Conservation (phyloP, 495 filamentous ascomycete species). For the Tetracladium setigerum region DNA sequence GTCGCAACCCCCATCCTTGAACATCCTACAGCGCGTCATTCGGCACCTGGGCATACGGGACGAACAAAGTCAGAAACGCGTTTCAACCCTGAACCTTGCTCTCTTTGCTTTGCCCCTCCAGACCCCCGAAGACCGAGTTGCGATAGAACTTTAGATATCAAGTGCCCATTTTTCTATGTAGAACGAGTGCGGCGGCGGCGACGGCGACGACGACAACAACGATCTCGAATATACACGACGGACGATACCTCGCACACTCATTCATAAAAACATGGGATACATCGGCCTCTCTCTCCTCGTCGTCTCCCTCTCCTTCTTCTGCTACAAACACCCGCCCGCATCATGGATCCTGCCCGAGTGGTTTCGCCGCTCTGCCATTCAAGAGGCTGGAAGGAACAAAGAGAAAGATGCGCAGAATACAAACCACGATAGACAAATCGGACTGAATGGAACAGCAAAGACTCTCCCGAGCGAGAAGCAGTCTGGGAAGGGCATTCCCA, state of each 20-base stretch:
- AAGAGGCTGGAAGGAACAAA: conserved; percentile 2
- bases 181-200: too few relatives aligned
- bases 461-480: too few relatives aligned
- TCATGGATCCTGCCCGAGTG: conserved; percentile 28
- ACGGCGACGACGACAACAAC: not conserved
- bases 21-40: too few relatives aligned
- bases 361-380: conserved; percentile 7
- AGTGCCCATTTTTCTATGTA: too few relatives aligned
- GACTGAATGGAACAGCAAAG: not conserved
- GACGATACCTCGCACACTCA: not conserved
- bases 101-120: too few relatives aligned
- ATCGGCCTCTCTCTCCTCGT: conserved; percentile 46
- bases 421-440: not conserved
- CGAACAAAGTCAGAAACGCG: too few relatives aligned
- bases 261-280: conserved; percentile 33
- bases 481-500: too few relatives aligned
- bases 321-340: conserved; percentile 38
- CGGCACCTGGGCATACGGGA: too few relatives aligned
- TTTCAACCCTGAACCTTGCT: too few relatives aligned
- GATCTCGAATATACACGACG: not conserved
- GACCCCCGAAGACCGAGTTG: too few relatives aligned
- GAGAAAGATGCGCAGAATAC: conserved; percentile 3
- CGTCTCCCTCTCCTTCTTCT: conserved; percentile 43
- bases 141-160: too few relatives aligned
- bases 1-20: too few relatives aligned